Evolutionary conservation across 139 green algal species (phyloP).

Genomic region (Coelastrella sp.): DNA sequence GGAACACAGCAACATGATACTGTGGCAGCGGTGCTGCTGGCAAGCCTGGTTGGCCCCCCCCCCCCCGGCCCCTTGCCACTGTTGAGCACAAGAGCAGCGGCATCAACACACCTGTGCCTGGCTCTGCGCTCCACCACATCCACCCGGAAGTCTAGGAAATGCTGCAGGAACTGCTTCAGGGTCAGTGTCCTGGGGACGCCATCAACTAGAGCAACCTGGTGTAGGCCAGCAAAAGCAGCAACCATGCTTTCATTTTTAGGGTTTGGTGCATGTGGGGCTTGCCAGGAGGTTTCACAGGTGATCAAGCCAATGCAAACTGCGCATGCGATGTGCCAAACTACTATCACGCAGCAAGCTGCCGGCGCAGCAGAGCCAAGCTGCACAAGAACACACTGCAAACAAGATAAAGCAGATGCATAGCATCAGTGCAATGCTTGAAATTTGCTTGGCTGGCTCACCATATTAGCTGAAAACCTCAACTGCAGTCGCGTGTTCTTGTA

Average conservation of each 20-base stretch:
- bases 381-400: no score
- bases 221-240: conserved; percentile 2
- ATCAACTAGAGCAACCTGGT: conserved; percentile 72
- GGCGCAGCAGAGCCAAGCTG: no score
- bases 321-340: no score
- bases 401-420: no score
- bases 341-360: no score
- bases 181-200: conserved; percentile 69
- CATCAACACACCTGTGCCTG: conserved; percentile 28
- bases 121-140: conserved; percentile 79
- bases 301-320: no score
- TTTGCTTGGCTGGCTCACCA: conserved; percentile 62
- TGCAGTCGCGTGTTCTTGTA: conserved; percentile 90
- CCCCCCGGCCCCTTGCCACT: no score
- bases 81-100: neutral
- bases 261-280: no score
- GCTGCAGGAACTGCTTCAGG: conserved; percentile 77
- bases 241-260: neutral
- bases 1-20: neutral
- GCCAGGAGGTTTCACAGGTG: no score
- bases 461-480: conserved; percentile 82
- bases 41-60: no score
- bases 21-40: neutral
- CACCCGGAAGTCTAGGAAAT: conserved; percentile 91
- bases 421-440: neutral